A percentile compares a stretch with the other conserved stretches of the same genome.
phyloP scores from a whole-genome alignment of 257 asterid genomes.

The Plectranthus barbatus region DNA sequence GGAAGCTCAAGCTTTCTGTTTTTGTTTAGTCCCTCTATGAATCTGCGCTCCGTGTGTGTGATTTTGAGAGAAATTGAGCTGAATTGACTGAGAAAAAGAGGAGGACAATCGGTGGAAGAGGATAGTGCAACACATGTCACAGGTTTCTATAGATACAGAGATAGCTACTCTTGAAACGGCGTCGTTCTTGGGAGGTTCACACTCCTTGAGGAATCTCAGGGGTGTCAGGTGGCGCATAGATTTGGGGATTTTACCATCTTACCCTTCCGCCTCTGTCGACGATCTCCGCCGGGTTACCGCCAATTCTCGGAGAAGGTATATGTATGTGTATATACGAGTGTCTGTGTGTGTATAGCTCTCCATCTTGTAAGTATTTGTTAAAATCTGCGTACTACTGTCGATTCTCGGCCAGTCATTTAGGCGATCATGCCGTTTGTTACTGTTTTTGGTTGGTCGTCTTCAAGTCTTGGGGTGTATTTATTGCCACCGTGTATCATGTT shows the following conservation, averaged over 20 bases:
- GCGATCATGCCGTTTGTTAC: background rate
- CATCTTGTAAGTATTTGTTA: background rate
- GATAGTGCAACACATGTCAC: background rate
- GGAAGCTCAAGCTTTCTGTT: background rate
- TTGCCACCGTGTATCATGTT: no score
- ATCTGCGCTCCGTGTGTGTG: background rate
- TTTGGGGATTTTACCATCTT: slow-evolving; percentile 86
- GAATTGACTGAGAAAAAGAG: background rate
- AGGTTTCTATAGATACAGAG: slow-evolving; percentile 15
- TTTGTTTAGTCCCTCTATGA: background rate
- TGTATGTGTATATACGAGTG: no score
- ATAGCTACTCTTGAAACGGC: slow-evolving; percentile 30
- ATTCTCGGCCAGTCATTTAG: background rate
- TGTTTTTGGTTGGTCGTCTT: background rate
- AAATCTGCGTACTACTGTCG: no score
- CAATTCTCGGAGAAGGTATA: slow-evolving; percentile 83
- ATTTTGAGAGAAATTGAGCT: slow-evolving; percentile 14
- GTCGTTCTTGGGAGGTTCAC: slow-evolving; percentile 32
- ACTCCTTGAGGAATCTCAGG: slow-evolving; percentile 47
- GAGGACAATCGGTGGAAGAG: background rate
- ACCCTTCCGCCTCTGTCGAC: slow-evolving; percentile 58
- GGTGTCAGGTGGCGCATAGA: no score
- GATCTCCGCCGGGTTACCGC: slow-evolving; percentile 89
- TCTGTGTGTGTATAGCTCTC: background rate
- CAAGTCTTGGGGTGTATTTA: background rate